Evolutionary conservation across 345 rosid species (phyloP).

Genomic region (Reutealis trisperma): DNA sequence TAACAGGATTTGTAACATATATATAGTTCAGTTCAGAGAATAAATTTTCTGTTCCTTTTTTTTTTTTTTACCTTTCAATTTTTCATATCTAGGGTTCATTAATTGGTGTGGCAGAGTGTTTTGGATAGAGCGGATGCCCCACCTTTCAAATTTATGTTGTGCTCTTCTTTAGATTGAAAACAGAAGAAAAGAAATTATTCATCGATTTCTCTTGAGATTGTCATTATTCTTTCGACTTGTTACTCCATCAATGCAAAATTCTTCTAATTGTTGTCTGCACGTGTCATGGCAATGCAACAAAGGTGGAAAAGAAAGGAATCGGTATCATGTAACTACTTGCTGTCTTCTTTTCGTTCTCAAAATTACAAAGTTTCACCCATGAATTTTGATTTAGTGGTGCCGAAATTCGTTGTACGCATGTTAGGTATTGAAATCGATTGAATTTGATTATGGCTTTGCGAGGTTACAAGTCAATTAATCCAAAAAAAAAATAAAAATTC

Average conservation of each 20-base stretch:
- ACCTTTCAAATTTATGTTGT: slow-evolving; percentile 37
- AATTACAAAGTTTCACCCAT: too few species aligned
- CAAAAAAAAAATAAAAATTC: too few species aligned
- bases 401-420: too few species aligned
- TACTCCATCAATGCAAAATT: not conserved
- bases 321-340: too few species aligned
- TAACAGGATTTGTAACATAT: slow-evolving; percentile 66
- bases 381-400: too few species aligned
- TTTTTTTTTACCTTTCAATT: not conserved
- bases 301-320: too few species aligned
- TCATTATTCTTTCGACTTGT: not conserved
- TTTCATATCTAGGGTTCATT: slow-evolving; percentile 45
- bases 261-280: not conserved
- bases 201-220: slow-evolving; percentile 11
- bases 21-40: slow-evolving; percentile 57
- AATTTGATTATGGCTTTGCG: too few species aligned
- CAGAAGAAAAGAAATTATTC: slow-evolving; percentile 19
- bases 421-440: too few species aligned
- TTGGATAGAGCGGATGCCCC: slow-evolving; percentile 58
- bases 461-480: too few species aligned
- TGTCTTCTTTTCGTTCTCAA: too few species aligned
- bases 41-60: slow-evolving; percentile 33
- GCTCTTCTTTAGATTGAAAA: slow-evolving; percentile 31
- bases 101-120: slow-evolving; percentile 55
- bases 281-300: too few species aligned